Evolutionary conservation across 2,329 filamentous ascomycete genomes (phyloP), one percentile per base, ranked within the genome.

Genomic region (Cyanodermella asteris): DNA sequence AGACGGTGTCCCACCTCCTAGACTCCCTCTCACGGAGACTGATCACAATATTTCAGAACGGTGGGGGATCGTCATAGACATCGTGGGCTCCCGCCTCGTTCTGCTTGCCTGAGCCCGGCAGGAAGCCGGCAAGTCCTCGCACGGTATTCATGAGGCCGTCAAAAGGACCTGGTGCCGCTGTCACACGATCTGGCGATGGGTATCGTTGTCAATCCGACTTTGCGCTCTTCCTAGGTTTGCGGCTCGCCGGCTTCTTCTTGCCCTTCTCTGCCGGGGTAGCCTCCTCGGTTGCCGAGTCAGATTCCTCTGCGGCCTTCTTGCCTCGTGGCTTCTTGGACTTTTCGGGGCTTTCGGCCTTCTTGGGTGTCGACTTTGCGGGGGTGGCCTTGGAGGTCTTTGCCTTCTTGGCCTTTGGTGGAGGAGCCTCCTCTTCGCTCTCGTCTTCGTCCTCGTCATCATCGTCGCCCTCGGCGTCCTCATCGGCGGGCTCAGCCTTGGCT

Each of bases 311-410:
- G 10, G 35, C 34, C 34, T 42, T 43, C 38, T 49, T 45, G 22
- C 40, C 38, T 3, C 42, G 40, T 2, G 48, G 46, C 13, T 40
- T 39, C 32, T 46, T 48, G 38, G 51, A 53, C 4, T 42, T 40
- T 4, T 41, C 36, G 12, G 39, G 37, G 19, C 47, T 43, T 34
- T 45, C 46, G 20, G 35, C 29, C 15, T 36, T 30, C 38, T 50
- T 48, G 51, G 50, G 23, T 52, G 49, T 44, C 57, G 56, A 28
- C 31, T 36, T 13, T 36, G 38, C 28, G 44, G 46, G 20, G 46
- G 48, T 23, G 53, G 52, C 20, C 23, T 29, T n/a, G 28, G 28
- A 10, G 34, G 29, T 11, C 3, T 30, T 26, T 16, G 33, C 26
- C 5, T 14, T 12, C 12, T 28, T 23, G 7, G 22, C 25, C 5